Evolutionary conservation across 768 basidiomycete species (phyloP).

Genomic region (Omphalotus guepiniiformis): DNA sequence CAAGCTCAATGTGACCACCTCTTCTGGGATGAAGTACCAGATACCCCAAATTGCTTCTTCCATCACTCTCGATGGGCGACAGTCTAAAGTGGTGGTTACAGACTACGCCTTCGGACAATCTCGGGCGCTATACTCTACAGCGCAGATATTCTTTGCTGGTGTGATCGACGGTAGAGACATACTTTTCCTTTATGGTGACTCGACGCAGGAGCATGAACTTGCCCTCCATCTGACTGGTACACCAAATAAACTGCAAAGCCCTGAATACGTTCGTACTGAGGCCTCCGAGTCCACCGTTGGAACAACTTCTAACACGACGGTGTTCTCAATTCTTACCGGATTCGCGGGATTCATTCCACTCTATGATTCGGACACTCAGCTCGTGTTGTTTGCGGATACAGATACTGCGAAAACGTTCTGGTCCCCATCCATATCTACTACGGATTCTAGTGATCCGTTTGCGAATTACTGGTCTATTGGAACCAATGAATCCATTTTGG

Average conservation of each 20-base stretch:
- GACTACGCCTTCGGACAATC: conserved; percentile 71
- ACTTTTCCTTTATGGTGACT: conserved; percentile 57
- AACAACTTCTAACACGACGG: conserved; percentile 27
- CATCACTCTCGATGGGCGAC: conserved; percentile 65
- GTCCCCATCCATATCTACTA: conserved; percentile 56
- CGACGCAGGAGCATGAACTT: conserved; percentile 51
- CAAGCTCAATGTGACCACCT: conserved; percentile 56
- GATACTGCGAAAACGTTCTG: conserved; percentile 69
- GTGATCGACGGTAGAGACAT: conserved; percentile 56
- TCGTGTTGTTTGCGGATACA: conserved; percentile 66
- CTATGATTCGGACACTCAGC: conserved; percentile 62
- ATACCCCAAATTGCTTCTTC: conserved; percentile 51
- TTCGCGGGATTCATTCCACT: conserved; percentile 55
- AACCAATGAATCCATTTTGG: conserved; percentile 62
- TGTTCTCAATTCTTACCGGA: conserved; percentile 54
- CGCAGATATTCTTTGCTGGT: conserved; percentile 67
- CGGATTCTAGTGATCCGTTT: conserved; percentile 33
- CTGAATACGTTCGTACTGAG: conserved; percentile 22
- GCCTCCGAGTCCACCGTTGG: not conserved
- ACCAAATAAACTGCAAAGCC: conserved; percentile 30
- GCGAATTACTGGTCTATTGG: conserved; percentile 71
- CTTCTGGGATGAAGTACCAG: conserved; percentile 41
- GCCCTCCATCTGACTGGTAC: conserved; percentile 45
- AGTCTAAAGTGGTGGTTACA: conserved; percentile 70
- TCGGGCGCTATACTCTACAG: conserved; percentile 64